Conservation (phyloP, 2,329 filamentous ascomycete species). For the Epichloe gansuensis region DNA sequence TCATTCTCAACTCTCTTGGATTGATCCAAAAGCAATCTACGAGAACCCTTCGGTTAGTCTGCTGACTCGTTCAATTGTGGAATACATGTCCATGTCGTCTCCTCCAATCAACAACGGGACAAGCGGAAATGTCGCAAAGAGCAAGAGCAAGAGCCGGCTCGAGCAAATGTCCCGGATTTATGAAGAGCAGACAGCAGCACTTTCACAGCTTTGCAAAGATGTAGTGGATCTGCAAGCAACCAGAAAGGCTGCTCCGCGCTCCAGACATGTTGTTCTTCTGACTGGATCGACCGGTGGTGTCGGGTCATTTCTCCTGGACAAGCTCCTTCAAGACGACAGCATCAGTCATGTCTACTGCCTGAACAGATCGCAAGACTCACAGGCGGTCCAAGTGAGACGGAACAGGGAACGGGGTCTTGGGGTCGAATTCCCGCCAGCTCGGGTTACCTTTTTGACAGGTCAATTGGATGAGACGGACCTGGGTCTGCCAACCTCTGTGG, state of each 20-base stretch:
- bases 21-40: not conserved
- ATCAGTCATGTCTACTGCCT: constrained; percentile 2
- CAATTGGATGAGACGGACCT: not conserved
- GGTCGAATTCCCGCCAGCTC: not conserved
- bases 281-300: constrained; percentile 7
- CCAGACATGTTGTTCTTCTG: not conserved
- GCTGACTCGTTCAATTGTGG: not conserved
- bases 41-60: not conserved
- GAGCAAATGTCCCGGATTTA: not conserved
- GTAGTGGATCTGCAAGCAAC: not conserved
- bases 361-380: constrained; percentile 3
- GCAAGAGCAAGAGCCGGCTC: not conserved
- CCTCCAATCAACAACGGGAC: not conserved
- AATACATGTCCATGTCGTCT: not conserved
- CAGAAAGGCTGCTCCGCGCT: not conserved
- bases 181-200: not conserved
- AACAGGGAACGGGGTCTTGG: not conserved
- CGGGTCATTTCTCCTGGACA: constrained; percentile 6
- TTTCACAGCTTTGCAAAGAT: not conserved
- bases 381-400: not conserved
- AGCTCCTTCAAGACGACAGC: not conserved
- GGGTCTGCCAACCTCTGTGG: not conserved
- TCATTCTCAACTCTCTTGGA: not conserved
- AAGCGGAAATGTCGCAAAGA: not conserved
- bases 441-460: constrained; percentile 3